phyloP scores from a whole-genome alignment of 1,284 basidiomycete species.

The Ceratobasidium sp. region DNA sequence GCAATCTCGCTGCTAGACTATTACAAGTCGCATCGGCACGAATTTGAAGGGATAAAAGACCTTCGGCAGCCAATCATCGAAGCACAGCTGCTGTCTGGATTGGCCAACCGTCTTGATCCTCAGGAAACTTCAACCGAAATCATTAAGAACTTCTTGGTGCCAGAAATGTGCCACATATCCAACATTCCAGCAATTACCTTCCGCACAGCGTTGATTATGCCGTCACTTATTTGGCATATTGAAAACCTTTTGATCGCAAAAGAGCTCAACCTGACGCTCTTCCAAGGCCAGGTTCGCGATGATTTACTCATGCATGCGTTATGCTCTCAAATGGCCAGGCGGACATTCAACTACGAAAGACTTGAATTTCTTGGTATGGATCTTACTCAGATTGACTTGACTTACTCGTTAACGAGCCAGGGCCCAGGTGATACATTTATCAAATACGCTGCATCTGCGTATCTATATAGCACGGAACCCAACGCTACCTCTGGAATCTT shows the following conservation, averaged over 20 bases:
- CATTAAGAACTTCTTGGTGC: constrained; percentile 67
- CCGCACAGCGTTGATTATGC: constrained; percentile 75
- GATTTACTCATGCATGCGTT: constrained; percentile 74
- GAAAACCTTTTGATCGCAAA: constrained; percentile 80
- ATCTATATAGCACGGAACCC: constrained; percentile 78
- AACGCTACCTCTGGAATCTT: constrained; percentile 72
- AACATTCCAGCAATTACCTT: constrained; percentile 79
- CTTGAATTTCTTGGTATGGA: constrained; percentile 79
- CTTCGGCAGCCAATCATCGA: constrained; percentile 79
- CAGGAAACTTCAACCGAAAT: constrained; percentile 1
- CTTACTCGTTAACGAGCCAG: constrained; percentile 26
- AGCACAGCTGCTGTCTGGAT: constrained; percentile 66
- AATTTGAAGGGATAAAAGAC: constrained; percentile 72
- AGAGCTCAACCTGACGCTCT: constrained; percentile 79
- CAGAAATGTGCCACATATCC: constrained; percentile 79
- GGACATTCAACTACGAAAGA: constrained; percentile 82
- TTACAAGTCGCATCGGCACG: constrained; percentile 71
- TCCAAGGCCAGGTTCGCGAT: constrained; percentile 73
- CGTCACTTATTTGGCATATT: constrained; percentile 77
- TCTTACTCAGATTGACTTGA: not conserved
- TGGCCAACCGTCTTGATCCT: constrained; percentile 67
- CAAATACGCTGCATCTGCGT: constrained; percentile 80
- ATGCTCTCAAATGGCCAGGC: constrained; percentile 73
- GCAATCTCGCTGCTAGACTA: constrained; percentile 64
- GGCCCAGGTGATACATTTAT: constrained; percentile 80